Evolutionary conservation across 768 basidiomycete genomes (phyloP), one percentile per base, ranked within the genome.

Genomic region (Tulasnella sp.): DNA sequence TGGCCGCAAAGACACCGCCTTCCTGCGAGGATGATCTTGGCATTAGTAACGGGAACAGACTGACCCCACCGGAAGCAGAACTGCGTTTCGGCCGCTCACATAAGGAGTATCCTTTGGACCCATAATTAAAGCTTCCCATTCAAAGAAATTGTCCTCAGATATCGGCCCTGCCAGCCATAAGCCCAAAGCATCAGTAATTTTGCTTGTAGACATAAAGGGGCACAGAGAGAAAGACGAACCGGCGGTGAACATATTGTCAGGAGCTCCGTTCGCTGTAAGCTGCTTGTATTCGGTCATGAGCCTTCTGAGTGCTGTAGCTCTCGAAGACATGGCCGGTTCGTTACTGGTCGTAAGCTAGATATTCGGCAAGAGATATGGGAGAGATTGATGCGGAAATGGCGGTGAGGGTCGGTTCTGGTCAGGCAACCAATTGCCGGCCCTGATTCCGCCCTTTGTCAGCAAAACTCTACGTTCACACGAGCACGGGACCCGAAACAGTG

Each of bases 221-320:
- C 29, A 11, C 15, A 42, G 25, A 9, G 25, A 36, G n/a, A 5
- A 7, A 19, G 78, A 88, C 91, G 40, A 75, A 85, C 86, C 94
- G 77, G 96, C 96, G 70, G 96, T 97, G 82, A 97, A 97, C 95
- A 98, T 97, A 75, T 91, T 92, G 83, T 98, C 96, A 7, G 93
- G 93, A 19, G 93, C 90, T 79, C 92, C 92, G 85, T 91, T 90
- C 9, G 93, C 85, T 1, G 91, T 93, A 80, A 94, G 87, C 79
- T 93, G 92, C 82, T 90, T 93, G 86, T 94, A 94, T 81, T 97
- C 95, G 1, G 92, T 95, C 96, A 96, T 97, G 73, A 97, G 86
- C 64, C 95, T 87, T 78, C 93, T 88, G 67, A 93, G 85, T 12
- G 95, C 95, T 7, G 93, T 96, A 40, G 90, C 84, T 31, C 75